phyloP scores from a whole-genome alignment of 805 yeast species.

The Myxozyma nipponensis region DNA sequence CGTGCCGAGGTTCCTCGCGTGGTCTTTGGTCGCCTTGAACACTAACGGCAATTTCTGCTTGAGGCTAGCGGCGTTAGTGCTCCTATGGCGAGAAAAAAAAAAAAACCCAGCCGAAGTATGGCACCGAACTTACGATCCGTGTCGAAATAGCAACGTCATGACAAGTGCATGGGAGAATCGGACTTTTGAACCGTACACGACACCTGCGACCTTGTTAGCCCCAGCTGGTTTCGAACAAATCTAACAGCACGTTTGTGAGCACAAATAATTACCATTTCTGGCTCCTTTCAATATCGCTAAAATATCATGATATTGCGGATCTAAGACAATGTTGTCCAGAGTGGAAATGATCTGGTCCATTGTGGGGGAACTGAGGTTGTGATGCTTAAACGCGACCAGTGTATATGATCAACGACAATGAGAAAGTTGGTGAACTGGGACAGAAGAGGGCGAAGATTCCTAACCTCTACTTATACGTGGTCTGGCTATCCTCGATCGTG shows the following conservation, averaged over 20 bases:
- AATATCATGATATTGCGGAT: constrained; percentile 39
- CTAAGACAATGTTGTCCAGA: constrained; percentile 13
- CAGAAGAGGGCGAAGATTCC: no score
- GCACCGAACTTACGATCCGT: constrained; percentile 45
- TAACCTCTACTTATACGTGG: background rate
- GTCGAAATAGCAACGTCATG: constrained; percentile 53
- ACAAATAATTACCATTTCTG: constrained; percentile 36
- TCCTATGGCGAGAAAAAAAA: no score
- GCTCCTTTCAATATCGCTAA: constrained; percentile 42
- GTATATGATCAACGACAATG: background rate
- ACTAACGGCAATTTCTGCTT: constrained; percentile 47
- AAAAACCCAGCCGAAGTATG: no score
- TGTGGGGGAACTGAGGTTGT: background rate
- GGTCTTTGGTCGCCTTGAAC: constrained; percentile 51
- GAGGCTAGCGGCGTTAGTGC: no score
- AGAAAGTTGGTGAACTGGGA: background rate
- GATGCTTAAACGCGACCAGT: background rate
- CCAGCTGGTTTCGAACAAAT: background rate
- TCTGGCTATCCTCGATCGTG: no score
- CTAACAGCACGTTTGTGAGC: no score
- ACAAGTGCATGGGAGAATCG: constrained; percentile 64
- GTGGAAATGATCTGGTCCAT: background rate
- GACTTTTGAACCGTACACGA: constrained; percentile 58
- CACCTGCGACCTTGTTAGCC: constrained; percentile 35
- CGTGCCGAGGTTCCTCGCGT: constrained; percentile 52